phyloP scores from a whole-genome alignment of 352 stramenopile species.

The Globisporangium yorkense region DNA sequence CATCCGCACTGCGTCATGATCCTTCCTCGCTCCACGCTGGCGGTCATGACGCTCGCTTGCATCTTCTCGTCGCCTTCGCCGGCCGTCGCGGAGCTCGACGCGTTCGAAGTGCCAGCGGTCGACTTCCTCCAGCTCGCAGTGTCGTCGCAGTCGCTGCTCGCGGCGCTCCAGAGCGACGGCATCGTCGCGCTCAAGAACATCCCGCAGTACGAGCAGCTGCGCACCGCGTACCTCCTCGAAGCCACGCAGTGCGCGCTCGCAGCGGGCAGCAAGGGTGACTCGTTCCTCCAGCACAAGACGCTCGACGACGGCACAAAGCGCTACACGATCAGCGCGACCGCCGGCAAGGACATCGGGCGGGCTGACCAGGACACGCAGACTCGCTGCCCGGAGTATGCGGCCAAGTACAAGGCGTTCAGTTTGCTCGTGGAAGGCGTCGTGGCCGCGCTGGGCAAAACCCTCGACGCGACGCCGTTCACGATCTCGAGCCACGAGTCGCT shows the following conservation, averaged over 20 bases:
- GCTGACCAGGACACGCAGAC: slow-evolving; percentile 11
- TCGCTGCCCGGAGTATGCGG: slow-evolving; percentile 34
- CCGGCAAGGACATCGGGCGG: slow-evolving; percentile 27
- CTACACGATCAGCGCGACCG: slow-evolving; percentile 34
- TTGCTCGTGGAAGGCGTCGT: slow-evolving; percentile 34
- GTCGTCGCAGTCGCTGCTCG: slow-evolving; percentile 16
- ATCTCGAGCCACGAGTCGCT: slow-evolving; percentile 27
- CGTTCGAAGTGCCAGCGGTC: background rate
- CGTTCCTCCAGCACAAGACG: slow-evolving; percentile 32
- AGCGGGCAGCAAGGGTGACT: slow-evolving; percentile 10
- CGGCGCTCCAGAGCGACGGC: slow-evolving; percentile 27
- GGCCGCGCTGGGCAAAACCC: slow-evolving; percentile 23
- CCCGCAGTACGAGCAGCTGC: slow-evolving; percentile 32
- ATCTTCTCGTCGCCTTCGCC: background rate
- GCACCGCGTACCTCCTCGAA: slow-evolving; percentile 27
- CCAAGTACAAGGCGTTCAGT: slow-evolving; percentile 36
- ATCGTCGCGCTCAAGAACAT: slow-evolving; percentile 50
- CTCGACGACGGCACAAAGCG: slow-evolving; percentile 50
- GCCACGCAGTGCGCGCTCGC: slow-evolving; percentile 32
- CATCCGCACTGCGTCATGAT: background rate
- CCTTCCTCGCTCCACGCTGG: background rate
- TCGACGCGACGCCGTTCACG: slow-evolving; percentile 35
- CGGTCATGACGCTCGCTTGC: background rate
- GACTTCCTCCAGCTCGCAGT: background rate
- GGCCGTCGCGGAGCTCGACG: background rate